These are phyloP conservation scores for Neocucurbitaria cava DNA, from an alignment of 2,329 filamentous ascomycete genomes.

Conservation along the genomic window DNA sequence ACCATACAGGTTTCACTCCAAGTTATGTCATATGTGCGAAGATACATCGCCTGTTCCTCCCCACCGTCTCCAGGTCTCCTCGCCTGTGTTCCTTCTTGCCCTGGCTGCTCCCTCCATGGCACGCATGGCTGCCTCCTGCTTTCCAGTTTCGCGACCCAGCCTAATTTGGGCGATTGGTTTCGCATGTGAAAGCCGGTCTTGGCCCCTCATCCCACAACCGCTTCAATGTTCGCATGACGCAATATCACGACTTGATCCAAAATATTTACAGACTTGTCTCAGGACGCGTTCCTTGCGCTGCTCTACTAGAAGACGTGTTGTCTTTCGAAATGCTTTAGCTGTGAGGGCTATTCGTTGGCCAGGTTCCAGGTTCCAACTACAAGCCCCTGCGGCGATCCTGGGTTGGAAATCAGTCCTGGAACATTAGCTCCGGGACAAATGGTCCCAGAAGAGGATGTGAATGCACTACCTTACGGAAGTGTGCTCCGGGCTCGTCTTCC, in stretches of 20 bases:
- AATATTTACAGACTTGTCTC: background rate
- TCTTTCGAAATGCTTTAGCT: background rate
- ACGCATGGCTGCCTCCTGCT: background rate
- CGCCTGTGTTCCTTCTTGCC: constrained; percentile 3
- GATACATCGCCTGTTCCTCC: background rate
- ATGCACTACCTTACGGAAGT: no score
- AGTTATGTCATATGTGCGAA: constrained; percentile 20
- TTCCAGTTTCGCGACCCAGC: constrained; percentile 1
- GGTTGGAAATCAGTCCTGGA: background rate
- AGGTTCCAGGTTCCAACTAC: constrained; percentile 4
- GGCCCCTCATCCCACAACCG: constrained; percentile 1
- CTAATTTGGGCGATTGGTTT: constrained; percentile 13
- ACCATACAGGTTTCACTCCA: constrained; percentile 18
- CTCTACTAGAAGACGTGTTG: background rate
- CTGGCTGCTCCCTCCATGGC: background rate
- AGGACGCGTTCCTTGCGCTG: background rate
- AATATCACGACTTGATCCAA: constrained; percentile 1
- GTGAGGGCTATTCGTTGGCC: background rate
- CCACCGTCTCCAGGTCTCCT: no score
- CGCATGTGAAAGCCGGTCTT: constrained; percentile 22
- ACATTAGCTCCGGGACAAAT: background rate
- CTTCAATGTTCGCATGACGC: constrained; percentile 24
- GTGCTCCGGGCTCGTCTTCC: no score
- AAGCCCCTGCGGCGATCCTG: constrained; percentile 5
- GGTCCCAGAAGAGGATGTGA: no score